phyloP scores from a whole-genome alignment of 768 basidiomycete genomes.

The Austroboletus eburneus region DNA sequence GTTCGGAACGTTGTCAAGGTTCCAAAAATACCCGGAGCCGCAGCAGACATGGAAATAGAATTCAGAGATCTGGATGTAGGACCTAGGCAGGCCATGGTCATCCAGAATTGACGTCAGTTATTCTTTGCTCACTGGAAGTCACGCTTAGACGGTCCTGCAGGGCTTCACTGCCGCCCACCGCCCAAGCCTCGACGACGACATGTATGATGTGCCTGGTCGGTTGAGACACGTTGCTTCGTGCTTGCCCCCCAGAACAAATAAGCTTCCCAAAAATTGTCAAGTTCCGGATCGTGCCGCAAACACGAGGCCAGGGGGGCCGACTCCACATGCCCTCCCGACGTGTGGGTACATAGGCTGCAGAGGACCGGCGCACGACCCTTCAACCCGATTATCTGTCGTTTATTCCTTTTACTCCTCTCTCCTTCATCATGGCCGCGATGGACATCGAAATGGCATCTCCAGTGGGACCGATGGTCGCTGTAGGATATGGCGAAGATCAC shows the following conservation, averaged over 20 bases:
- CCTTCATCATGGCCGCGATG: slow-evolving; percentile 17
- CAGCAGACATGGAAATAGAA: no score
- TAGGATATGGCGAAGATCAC: slow-evolving; percentile 16
- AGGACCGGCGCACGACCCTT: slow-evolving; percentile 4
- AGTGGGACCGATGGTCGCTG: slow-evolving; percentile 25
- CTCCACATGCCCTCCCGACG: slow-evolving; percentile 22
- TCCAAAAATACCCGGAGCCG: no score
- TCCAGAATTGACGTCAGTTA: not conserved
- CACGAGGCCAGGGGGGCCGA: slow-evolving; percentile 29
- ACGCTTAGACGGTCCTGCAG: no score
- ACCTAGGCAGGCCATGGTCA: slow-evolving; percentile 1
- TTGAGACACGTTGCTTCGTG: slow-evolving; percentile 9
- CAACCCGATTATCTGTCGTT: slow-evolving; percentile 14
- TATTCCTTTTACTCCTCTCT: not conserved
- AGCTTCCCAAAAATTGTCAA: slow-evolving; percentile 2
- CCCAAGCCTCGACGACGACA: not conserved
- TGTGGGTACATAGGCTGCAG: slow-evolving; percentile 24
- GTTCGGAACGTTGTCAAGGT: not conserved
- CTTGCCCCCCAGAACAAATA: slow-evolving; percentile 10
- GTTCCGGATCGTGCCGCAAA: slow-evolving; percentile 15
- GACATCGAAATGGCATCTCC: slow-evolving; percentile 33
- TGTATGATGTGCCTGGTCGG: not conserved
- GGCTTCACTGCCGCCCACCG: not conserved
- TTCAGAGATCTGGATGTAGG: slow-evolving; percentile 1
- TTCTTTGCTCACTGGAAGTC: not conserved